A percentile compares a stretch with the other conserved stretches of the same genome.
Evolutionary conservation across 2,329 filamentous ascomycete species (phyloP).

Genomic region (Diaporthe australafricana): DNA sequence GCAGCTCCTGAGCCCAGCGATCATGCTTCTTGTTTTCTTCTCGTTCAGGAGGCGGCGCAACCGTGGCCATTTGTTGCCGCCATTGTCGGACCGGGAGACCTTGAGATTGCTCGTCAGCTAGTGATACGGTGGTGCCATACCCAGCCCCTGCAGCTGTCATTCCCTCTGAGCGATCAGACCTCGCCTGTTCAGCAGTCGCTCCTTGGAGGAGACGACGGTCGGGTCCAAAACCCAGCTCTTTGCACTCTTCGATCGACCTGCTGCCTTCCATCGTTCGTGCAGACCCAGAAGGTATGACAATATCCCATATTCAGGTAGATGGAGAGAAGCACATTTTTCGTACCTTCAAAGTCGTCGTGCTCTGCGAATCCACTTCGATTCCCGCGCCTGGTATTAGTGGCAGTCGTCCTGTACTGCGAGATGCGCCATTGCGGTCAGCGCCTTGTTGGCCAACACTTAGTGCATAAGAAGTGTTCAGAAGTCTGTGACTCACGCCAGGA

Average conservation of each 20-base stretch:
- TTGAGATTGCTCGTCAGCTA: slow-evolving; percentile 54
- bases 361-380: slow-evolving; percentile 68
- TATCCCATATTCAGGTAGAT: background rate
- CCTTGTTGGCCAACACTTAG: background rate
- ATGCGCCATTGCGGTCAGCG: slow-evolving; percentile 20
- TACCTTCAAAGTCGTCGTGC: slow-evolving; percentile 72
- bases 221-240: no score
- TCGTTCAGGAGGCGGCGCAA: slow-evolving; percentile 73
- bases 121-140: background rate
- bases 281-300: background rate
- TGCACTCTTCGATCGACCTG: background rate
- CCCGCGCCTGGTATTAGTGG: slow-evolving; percentile 64
- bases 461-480: background rate
- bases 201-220: no score
- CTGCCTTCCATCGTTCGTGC: background rate
- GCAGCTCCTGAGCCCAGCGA: slow-evolving; percentile 80
- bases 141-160: background rate
- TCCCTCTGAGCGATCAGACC: slow-evolving; percentile 1
- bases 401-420: slow-evolving; percentile 43
- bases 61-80: slow-evolving; percentile 76
- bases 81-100: slow-evolving; percentile 93
- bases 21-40: slow-evolving; percentile 74
- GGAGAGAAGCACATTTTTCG: slow-evolving; percentile 20
- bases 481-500: slow-evolving; percentile 49
- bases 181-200: no score